Base-by-base conservation (phyloP, 352 stramenopile genomes). In the Thalassiosira exigua region DNA sequence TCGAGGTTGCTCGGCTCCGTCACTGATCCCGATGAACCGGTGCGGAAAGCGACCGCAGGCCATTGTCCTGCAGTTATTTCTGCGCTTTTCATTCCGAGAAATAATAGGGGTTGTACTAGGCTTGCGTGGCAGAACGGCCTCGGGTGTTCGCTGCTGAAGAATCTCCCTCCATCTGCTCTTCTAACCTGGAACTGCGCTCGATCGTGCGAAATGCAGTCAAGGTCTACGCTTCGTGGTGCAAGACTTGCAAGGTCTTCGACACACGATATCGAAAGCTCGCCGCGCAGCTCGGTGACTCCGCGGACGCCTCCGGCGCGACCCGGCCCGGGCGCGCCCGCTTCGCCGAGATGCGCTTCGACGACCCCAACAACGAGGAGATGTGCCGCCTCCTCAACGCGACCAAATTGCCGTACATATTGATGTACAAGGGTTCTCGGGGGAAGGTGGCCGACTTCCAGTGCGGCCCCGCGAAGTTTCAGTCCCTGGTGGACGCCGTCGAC, bases 231-330 rank as follows among this genome's bases (percentile, higher is more conserved):
- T 39, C 11, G 0, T 76, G 67, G 67, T 76, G 67, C 11, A 76
- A 76, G 42, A 76, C 52, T 33, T 76, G 67, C 41, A n/a, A 30
- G 4, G 54, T 58, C 48, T 76, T 76, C 21, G 67, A 69, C 41
- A 41, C 58, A 14, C 36, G 54, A 4, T 76, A 71, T 60, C 42
- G 57, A 1, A 68, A 76, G 44, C 57, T 76, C 1, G 57, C 56
- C 33, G 24, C 17, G 24, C 32, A 69, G 46, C 12, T 67, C 1
- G 67, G 67, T 12, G 67, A 76, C 42, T 26, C 32, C 14, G 14
- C 46, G 4, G 62, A 72, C 30, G 46, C 26, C n/a, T 33, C 17
- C 14, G 50, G 51, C 3, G 54, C 46, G 2, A 29, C 54, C n/a
- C 0, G 0, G 0, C 33, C 21, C 3, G 67, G 67, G 4, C 26